Conservation (phyloP, 495 filamentous ascomycete genomes). For the Trypethelium eluteriae region DNA sequence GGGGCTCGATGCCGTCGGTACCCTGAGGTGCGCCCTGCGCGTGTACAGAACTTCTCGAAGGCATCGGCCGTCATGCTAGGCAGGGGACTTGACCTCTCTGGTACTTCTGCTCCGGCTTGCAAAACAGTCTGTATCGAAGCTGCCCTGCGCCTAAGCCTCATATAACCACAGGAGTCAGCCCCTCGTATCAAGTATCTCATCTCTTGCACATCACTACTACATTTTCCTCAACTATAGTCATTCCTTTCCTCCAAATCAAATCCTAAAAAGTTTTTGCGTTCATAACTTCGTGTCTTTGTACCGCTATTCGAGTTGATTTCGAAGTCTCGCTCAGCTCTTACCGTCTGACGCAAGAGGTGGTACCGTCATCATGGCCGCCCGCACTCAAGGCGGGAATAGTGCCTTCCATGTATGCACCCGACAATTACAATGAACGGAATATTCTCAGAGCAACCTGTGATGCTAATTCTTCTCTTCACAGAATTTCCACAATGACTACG, state of each 20-base stretch:
- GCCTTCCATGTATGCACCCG: constrained; percentile 27
- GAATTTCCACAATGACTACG: constrained; percentile 45
- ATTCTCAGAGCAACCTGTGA: no score
- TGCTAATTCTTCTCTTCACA: background rate
- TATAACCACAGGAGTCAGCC: constrained; percentile 6
- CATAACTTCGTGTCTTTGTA: background rate
- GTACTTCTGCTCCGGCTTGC: background rate
- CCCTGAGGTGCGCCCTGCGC: background rate
- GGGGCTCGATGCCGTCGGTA: background rate
- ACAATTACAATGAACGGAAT: background rate
- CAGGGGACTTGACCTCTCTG: background rate
- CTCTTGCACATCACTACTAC: background rate
- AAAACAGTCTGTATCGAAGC: background rate
- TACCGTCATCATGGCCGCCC: constrained; percentile 18
- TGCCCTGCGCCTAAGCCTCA: constrained; percentile 1
- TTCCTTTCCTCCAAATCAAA: background rate
- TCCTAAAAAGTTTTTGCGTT: background rate
- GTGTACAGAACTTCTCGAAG: constrained; percentile 6
- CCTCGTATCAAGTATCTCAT: background rate
- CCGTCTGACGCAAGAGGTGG: background rate
- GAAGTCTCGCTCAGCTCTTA: background rate
- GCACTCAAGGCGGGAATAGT: constrained; percentile 25
- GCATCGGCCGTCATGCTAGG: constrained; percentile 5
- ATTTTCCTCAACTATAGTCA: background rate
- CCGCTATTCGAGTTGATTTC: background rate